Evolutionary conservation across 305 asterid species (phyloP), one percentile per base, ranked within the genome.

Genomic region (Petunia hybrid): DNA sequence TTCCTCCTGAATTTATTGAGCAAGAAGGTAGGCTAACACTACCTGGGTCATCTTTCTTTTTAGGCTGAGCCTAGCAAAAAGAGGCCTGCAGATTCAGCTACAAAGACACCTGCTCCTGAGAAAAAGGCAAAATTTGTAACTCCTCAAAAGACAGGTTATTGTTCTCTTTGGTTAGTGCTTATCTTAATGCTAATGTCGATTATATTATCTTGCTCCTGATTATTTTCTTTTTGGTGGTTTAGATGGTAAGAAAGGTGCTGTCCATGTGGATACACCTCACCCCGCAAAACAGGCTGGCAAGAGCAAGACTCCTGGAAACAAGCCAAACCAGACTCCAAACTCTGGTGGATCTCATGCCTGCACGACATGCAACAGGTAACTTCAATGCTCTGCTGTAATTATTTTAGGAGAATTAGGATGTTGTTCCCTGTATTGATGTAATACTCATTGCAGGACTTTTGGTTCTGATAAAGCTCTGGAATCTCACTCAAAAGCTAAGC

Each of bases 191-290:
- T 45, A 48, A 31, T 73, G 7, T 73, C 36, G 31, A 14, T 71
- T 62, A 6, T 9, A 14, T 57, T 22, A 57, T 43, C 61, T 46
- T 42, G 57, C 36, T 16, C 1, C 31, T 35, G 79, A 35, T 8
- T 41, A 76, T 46, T 71, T 41, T 73, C 42, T 60, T 78, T 39
- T 66, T 77, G 56, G 22, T 68, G 66, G 35, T 75, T 67, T 82
- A 92, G 94, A 89, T 85, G 93, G 91, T 56, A 94, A 94, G 85
- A 95, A 95, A 79, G 86, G 86, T 38, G 83, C 83, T 80, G 95
- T 67, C 43, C 99, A 94, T 68, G 95, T 92, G 56, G 98, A 92
- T 46, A 95, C 97, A 13, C 97, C 97, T 80, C 88, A 95, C 80
- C 97, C 94, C 38, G 84, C 88, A 81, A 91, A 90, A 78, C 92